Evolutionary conservation across 345 rosid genomes (phyloP), one percentile per base, ranked within the genome.

Genomic region (Carallia brachiata): DNA sequence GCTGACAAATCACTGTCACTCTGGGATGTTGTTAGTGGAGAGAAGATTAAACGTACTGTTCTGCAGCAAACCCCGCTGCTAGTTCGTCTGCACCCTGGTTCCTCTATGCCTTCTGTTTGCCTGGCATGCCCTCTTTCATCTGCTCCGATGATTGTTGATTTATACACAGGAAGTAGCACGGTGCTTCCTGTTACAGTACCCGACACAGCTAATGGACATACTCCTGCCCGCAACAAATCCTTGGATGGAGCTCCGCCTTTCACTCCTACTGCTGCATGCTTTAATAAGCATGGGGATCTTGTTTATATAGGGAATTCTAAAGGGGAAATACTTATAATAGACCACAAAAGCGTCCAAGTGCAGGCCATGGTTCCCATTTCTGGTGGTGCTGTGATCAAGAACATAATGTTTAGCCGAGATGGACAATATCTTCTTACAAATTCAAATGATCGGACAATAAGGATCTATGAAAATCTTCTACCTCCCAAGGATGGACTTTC

Each of bases 371-470:
- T 92, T 78, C 82, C 92, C 61, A 80, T 85, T 64, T 72, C 89
- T 52, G 89, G 91, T 17, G 89, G 87, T 53, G 87, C 97, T 58
- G 84, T 88, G 53, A 87, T 96, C 54, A 92, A 89, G 77, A 96
- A 92, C 79, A 88, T 92, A 5, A 88, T 89, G 34, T 92, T 92
- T 79, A 89, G 93, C 80, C 87, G 97, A 86, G 84, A 88, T 64
- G 97, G 98, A 53, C 88, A 89, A 74, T 88, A 90, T 87, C 87
- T 95, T 71, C 93, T 95, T 68, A 90, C 97, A n/a, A 95, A 92
- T 81, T 92, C 99, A 65, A 93, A 88, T 69, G 99, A 95, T 69
- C 89, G 98, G 69, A 88, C 81, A 57, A 86, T 95, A 56, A 90
- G 99, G 82, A 89, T 95, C 36, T 92, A 89, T 75, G 96, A 92